A percentile compares a stretch with the other conserved stretches of the same genome.
These are phyloP conservation scores for Penicillium sp. DNA, from an alignment of 2,329 filamentous ascomycete genomes.

Conservation along the genomic window DNA sequence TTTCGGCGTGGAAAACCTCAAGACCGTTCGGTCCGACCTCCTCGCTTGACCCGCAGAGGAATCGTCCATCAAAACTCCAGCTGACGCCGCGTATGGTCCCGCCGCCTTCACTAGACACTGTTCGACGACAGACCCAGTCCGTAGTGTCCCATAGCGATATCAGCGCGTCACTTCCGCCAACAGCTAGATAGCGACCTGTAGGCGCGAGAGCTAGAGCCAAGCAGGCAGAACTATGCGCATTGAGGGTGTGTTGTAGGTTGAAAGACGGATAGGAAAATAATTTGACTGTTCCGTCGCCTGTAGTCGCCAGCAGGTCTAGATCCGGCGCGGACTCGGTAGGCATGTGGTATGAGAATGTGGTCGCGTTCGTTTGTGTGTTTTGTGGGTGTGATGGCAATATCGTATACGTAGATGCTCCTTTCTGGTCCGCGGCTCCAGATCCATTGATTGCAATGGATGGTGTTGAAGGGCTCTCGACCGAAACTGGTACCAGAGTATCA, in stretches of 20 bases:
- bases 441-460: slow-evolving; percentile 26
- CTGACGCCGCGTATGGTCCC: slow-evolving; percentile 46
- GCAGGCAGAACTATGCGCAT: slow-evolving; percentile 48
- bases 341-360: slow-evolving; percentile 44
- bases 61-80: slow-evolving; percentile 50
- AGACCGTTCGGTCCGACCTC: slow-evolving; percentile 42
- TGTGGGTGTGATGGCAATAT: slow-evolving; percentile 42
- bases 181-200: slow-evolving; percentile 46
- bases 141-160: slow-evolving; percentile 51
- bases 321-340: slow-evolving; percentile 31
- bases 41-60: slow-evolving; percentile 46
- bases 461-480: slow-evolving; percentile 37
- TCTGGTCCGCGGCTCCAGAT: slow-evolving; percentile 7
- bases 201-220: slow-evolving; percentile 44
- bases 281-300: slow-evolving; percentile 47
- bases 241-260: slow-evolving; percentile 40
- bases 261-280: slow-evolving; percentile 47
- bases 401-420: slow-evolving; percentile 27
- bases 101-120: slow-evolving; percentile 41
- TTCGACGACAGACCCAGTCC: slow-evolving; percentile 49
- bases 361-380: slow-evolving; percentile 46
- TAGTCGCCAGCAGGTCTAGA: slow-evolving; percentile 45
- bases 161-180: slow-evolving; percentile 47
- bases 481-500: slow-evolving; percentile 45
- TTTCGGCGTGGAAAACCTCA: slow-evolving; percentile 50